Conservation (phyloP, 352 stramenopile species). For the Blastocystis sp. region DNA sequence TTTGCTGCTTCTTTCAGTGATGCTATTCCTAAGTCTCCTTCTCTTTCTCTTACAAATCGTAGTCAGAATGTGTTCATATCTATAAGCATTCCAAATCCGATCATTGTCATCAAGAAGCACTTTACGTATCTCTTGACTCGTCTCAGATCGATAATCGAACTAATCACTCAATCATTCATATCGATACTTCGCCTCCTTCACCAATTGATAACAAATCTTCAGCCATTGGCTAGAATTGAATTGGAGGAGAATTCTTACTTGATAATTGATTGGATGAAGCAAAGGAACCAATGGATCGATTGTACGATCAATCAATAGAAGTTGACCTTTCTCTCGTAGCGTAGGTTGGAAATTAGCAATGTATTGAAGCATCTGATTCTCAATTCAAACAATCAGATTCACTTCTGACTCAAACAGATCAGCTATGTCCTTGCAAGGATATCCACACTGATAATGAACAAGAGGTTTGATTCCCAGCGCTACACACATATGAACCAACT, state of each 20-base stretch:
- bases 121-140: neutral
- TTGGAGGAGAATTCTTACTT: neutral
- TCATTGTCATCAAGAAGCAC: constrained; percentile 12
- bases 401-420: neutral
- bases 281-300: constrained; percentile 1
- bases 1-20: neutral
- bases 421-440: constrained; percentile 1
- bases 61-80: constrained; percentile 25
- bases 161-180: neutral
- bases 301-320: neutral
- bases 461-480: constrained; percentile 22
- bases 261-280: constrained; percentile 20
- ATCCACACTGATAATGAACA: neutral
- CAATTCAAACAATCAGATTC: neutral
- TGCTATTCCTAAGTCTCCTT: neutral
- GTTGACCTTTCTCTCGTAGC: neutral
- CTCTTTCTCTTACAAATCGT: neutral
- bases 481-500: constrained; percentile 34
- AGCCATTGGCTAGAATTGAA: constrained; percentile 2
- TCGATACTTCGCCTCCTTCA: constrained; percentile 15
- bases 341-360: neutral
- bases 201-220: neutral
- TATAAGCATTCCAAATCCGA: neutral
- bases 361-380: neutral
- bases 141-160: constrained; percentile 6